A percentile compares a stretch with the other conserved stretches of the same genome.
Conservation (phyloP, 805 yeast genomes). For the Kodamaea sagamina region DNA sequence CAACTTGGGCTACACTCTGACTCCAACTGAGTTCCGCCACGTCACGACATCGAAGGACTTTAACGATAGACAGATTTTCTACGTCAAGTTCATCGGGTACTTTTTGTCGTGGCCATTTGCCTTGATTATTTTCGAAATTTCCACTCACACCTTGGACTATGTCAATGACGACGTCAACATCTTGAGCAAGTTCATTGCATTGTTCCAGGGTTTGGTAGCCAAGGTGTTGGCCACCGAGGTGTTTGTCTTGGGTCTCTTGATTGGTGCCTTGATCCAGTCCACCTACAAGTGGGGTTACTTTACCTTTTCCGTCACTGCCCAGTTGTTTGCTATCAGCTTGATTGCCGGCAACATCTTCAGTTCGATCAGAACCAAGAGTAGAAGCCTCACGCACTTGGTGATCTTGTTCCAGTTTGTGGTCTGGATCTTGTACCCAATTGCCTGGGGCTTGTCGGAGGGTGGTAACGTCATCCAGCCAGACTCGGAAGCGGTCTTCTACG, state of each 20-base stretch:
- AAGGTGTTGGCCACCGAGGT: constrained; percentile 49
- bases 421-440: constrained; percentile 51
- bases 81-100: constrained; percentile 58
- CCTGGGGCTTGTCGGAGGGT: constrained; percentile 61
- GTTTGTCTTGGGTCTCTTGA: constrained; percentile 54
- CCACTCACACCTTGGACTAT: constrained; percentile 32
- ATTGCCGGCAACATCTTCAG: constrained; percentile 16
- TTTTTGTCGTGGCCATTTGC: constrained; percentile 53
- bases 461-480: constrained; percentile 62
- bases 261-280: constrained; percentile 56
- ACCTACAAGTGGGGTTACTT: constrained; percentile 72
- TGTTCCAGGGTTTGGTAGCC: constrained; percentile 39
- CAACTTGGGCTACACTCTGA: constrained; percentile 55
- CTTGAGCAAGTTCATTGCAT: constrained; percentile 28
- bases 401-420: constrained; percentile 39
- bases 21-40: constrained; percentile 51
- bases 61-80: constrained; percentile 54
- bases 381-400: constrained; percentile 15
- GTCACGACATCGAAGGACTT: constrained; percentile 32
- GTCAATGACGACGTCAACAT: constrained; percentile 33
- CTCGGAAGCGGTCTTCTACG: constrained; percentile 60
- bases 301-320: constrained; percentile 50
- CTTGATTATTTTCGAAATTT: constrained; percentile 34
- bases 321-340: constrained; percentile 43
- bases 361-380: constrained; percentile 10